These are phyloP conservation scores for Fusarium burgessii DNA, from an alignment of 2,329 filamentous ascomycete genomes.

Conservation along the genomic window DNA sequence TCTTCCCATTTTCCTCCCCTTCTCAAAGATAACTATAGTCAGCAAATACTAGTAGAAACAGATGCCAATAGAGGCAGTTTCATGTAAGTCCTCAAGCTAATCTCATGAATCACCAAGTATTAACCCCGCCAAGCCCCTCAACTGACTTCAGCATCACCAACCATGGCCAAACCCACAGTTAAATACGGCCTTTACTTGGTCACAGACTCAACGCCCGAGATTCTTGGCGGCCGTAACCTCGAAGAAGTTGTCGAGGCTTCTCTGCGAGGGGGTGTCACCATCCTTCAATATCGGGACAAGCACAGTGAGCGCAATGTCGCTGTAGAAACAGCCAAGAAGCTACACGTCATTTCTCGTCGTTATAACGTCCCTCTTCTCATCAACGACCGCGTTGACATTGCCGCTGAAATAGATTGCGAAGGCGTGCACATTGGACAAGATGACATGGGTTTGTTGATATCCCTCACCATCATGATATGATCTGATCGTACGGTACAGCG, in stretches of 20 bases:
- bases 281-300: constrained; percentile 95
- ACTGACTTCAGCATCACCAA: neutral
- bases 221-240: constrained; percentile 79
- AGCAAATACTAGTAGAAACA: neutral
- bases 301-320: constrained; percentile 78
- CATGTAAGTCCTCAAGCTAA: neutral
- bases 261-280: constrained; percentile 81
- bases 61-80: neutral
- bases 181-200: constrained; percentile 91
- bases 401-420: constrained; percentile 85
- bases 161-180: constrained; percentile 52
- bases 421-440: constrained; percentile 96
- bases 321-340: constrained; percentile 74
- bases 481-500: constrained; percentile 33
- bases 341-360: constrained; percentile 77
- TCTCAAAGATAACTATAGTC: neutral
- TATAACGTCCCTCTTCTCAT: constrained; percentile 85
- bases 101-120: neutral
- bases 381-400: constrained; percentile 93
- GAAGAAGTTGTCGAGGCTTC: constrained; percentile 80
- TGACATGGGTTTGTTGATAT: constrained; percentile 76
- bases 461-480: neutral
- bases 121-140: constrained; percentile 21
- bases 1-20: neutral
- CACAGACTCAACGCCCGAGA: constrained; percentile 89